Evolutionary conservation across 805 yeast genomes (phyloP).

Genomic region (Saccharomycopsis babjevae): DNA sequence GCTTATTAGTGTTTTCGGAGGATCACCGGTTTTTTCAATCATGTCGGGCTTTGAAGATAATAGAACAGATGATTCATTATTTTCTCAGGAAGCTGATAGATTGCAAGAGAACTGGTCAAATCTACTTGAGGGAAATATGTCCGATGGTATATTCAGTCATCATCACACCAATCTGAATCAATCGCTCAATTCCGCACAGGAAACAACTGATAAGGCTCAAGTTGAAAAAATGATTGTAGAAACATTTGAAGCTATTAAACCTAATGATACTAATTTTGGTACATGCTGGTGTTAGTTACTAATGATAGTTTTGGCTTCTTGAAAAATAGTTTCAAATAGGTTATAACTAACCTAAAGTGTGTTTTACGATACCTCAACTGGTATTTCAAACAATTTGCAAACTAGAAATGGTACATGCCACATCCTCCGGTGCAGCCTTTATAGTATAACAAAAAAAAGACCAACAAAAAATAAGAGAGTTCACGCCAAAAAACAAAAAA

Average conservation of each 20-base stretch:
- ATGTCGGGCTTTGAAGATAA: background rate
- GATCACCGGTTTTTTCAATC: conserved; percentile 1
- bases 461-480: no score
- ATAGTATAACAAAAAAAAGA: no score
- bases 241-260: background rate
- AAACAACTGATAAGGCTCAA: background rate
- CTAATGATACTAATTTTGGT: background rate
- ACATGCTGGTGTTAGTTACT: background rate
- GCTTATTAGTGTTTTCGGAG: conserved; percentile 45
- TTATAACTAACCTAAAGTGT: no score
- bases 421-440: no score
- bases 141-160: background rate
- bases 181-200: background rate
- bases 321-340: no score
- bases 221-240: background rate
- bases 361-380: no score
- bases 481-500: no score
- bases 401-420: no score
- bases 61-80: background rate
- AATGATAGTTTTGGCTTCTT: no score
- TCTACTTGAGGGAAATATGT: background rate
- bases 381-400: no score
- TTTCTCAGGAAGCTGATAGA: background rate
- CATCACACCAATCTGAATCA: background rate
- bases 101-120: background rate